Evolutionary conservation across 305 asterid species (phyloP).

Genomic region (Galium porrigens): DNA sequence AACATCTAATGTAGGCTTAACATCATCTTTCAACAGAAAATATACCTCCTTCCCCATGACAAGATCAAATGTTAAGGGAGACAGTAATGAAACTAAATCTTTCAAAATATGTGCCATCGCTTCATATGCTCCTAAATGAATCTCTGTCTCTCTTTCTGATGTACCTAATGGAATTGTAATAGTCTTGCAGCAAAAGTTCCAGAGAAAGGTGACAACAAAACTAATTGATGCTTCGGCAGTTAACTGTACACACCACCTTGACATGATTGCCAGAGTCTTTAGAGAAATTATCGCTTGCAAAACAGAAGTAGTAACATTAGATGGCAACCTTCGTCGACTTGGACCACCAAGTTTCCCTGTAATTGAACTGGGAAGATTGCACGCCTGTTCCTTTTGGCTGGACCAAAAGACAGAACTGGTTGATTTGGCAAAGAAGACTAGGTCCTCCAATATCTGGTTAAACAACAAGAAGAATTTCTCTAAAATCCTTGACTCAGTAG

Average conservation of each 20-base stretch:
- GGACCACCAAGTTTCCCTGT: slow-evolving; percentile 87
- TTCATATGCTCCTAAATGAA: slow-evolving; percentile 65
- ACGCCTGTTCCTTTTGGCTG: slow-evolving; percentile 28
- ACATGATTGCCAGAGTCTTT: slow-evolving; percentile 52
- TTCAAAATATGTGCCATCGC: slow-evolving; percentile 51
- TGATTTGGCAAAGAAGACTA: slow-evolving; percentile 44
- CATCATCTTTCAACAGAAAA: slow-evolving; percentile 27
- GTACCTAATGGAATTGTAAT: slow-evolving; percentile 39
- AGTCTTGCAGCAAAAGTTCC: slow-evolving; percentile 69
- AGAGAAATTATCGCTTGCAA: slow-evolving; percentile 66
- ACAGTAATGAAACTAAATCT: slow-evolving; percentile 33
- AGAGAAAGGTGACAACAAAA: slow-evolving; percentile 45
- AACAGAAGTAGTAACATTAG: slow-evolving; percentile 50
- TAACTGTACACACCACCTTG: slow-evolving; percentile 46
- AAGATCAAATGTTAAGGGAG: slow-evolving; percentile 39
- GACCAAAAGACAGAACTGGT: slow-evolving; percentile 59
- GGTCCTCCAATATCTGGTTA: slow-evolving; percentile 46
- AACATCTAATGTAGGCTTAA: slow-evolving; percentile 36
- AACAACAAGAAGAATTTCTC: slow-evolving; percentile 36
- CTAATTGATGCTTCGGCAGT: slow-evolving; percentile 26
- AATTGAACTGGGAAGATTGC: slow-evolving; percentile 51
- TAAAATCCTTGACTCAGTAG: slow-evolving; percentile 27
- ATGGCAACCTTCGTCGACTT: slow-evolving; percentile 68
- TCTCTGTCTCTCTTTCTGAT: slow-evolving; percentile 80
- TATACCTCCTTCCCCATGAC: slow-evolving; percentile 23